Percentiles rank a stretch among this genome's conserved stretches.
Evolutionary conservation across 2,329 filamentous ascomycete genomes (phyloP).

Genomic region (Apiospora kogelbergensis): DNA sequence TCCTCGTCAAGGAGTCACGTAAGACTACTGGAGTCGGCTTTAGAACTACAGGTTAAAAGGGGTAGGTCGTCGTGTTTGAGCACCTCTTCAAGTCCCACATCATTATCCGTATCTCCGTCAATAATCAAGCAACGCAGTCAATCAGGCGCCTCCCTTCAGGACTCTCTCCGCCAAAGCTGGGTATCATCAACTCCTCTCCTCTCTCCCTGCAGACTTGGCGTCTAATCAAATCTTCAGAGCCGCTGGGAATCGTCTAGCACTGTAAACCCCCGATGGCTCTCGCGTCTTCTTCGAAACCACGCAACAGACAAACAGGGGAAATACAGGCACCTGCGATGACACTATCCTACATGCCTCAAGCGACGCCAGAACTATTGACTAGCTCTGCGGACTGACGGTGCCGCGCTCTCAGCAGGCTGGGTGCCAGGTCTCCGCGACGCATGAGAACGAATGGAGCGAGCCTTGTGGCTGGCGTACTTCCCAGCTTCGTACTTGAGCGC

Average conservation of each 20-base stretch:
- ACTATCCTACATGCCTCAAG: constrained; percentile 14
- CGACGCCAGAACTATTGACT: neutral
- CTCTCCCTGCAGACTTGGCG: neutral
- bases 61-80: neutral
- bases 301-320: neutral
- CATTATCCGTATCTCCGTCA: neutral
- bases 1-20: neutral
- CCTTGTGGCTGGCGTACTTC: constrained; percentile 27
- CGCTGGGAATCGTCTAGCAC: neutral
- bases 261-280: neutral
- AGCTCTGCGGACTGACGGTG: neutral
- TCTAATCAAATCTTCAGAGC: neutral
- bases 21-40: neutral
- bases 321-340: neutral
- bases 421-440: constrained; percentile 1
- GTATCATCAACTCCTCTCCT: neutral
- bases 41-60: neutral
- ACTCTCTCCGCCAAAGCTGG: neutral
- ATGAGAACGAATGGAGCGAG: constrained; percentile 14
- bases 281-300: neutral
- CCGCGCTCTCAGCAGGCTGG: neutral
- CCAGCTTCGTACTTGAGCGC: constrained; percentile 45
- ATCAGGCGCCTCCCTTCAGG: neutral
- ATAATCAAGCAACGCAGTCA: neutral
- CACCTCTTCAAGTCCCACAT: neutral